Base-by-base conservation (phyloP, 1,284 basidiomycete species). In the Macrocystidia cucumis region DNA sequence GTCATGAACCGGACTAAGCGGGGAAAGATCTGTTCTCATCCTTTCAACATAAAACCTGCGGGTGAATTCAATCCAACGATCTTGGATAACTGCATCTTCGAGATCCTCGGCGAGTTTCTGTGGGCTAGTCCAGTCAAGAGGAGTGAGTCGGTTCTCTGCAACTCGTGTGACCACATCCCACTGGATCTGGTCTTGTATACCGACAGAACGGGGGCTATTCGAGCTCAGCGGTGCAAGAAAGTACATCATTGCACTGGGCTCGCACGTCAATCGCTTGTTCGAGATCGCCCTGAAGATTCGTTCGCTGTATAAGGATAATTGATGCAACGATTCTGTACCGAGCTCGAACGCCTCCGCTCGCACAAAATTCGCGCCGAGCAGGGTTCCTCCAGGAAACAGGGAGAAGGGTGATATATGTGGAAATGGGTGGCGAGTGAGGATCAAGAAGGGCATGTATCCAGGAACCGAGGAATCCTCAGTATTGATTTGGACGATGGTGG, bases 41-140 rank as follows among this genome's bases (percentile, higher is more conserved):
- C 52, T 58, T 18, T 72, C 51, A 19, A 70, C 69, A 45, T 69
- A 69, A 51, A 78, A 83, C 36, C 79, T 65, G 43, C 78, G 64
- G 2, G 83, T 87, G 48, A 80, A 86, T 52, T 89, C 85, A n/a
- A 74, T 69, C 59, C 66, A 69, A 38, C 83, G 65, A 49, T 88
- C 86, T 52, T 84, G 78, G 21, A 91, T 60, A 14, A 89, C 59
- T 16, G 77, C 72, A 44, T 86, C 80, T 36, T 65, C 49, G 6
- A 78, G 51, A 37, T 67, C 69, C 14, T 57, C 11, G 59, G 55
- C n/a, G 74, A 49, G 2, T 57, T 55, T 39, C 66, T 60, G 8
- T 63, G 34, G 16, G 62, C 55, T 12, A 63, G 59, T 26, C 56
- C 55, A 29, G 65, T 61, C 17, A 89, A 60, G 3, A 70, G 65